These are phyloP conservation scores for Monosporozyma yasuniensis DNA, from an alignment of 805 yeast genomes.

Conservation along the genomic window DNA sequence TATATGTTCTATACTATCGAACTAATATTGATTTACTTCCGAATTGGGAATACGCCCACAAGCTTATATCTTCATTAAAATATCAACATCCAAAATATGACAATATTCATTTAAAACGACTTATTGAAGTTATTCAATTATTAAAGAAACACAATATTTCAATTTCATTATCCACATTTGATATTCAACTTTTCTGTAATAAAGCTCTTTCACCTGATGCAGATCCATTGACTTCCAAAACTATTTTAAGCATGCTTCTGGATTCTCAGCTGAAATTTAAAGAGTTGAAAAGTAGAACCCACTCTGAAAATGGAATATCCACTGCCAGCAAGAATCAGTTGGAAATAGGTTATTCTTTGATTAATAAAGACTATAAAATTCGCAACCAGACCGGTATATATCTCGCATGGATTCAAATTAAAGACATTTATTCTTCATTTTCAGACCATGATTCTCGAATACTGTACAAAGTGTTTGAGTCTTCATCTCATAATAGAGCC, in stretches of 20 bases:
- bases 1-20: conserved; percentile 14
- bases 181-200: conserved; percentile 14
- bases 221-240: conserved; percentile 11
- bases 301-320: not conserved
- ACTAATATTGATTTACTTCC: conserved; percentile 7
- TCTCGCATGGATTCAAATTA: conserved; percentile 18
- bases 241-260: conserved; percentile 11
- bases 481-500: conserved; percentile 15
- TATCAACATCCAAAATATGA: conserved; percentile 19
- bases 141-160: conserved; percentile 1
- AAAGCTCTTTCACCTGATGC: conserved; percentile 16
- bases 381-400: conserved; percentile 22
- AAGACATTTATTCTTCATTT: conserved; percentile 10
- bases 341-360: conserved; percentile 15
- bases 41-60: conserved; percentile 4
- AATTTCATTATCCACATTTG: conserved; percentile 9
- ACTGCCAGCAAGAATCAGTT: conserved; percentile 9
- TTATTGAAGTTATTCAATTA: conserved; percentile 9
- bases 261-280: conserved; percentile 1
- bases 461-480: conserved; percentile 16
- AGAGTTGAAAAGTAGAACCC: not conserved
- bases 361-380: conserved; percentile 14
- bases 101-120: conserved; percentile 11
- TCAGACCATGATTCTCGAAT: conserved; percentile 21
- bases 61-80: conserved; percentile 14